These are phyloP conservation scores for Areca catechu DNA, from an alignment of 176 grass and related monocot genomes.

Conservation along the genomic window DNA sequence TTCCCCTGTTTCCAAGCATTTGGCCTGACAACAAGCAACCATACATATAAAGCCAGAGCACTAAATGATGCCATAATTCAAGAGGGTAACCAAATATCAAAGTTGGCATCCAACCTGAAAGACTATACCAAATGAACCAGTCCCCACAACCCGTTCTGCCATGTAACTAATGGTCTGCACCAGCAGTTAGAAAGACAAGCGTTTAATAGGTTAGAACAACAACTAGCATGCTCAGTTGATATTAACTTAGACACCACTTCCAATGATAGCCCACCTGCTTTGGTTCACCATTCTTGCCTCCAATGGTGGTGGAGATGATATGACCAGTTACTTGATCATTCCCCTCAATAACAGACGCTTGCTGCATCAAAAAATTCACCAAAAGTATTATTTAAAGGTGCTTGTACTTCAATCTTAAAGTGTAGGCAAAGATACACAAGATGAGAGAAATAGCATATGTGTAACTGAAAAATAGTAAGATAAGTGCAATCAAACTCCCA, in stretches of 20 bases:
- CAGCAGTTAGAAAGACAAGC: neutral
- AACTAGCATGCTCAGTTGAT: no score
- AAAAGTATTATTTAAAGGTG: no score
- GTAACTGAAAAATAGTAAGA: no score
- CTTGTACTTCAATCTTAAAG: no score
- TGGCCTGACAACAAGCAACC: conserved; percentile 27
- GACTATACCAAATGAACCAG: conserved; percentile 74
- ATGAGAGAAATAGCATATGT: no score
- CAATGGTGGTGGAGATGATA: conserved; percentile 97
- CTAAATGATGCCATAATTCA: neutral
- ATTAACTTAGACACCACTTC: no score
- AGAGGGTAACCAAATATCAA: no score
- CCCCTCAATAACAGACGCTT: conserved; percentile 31
- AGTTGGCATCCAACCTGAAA: conserved; percentile 34
- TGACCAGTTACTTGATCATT: conserved; percentile 74
- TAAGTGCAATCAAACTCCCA: no score
- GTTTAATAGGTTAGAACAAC: no score
- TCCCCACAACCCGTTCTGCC: conserved; percentile 66
- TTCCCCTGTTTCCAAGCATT: conserved; percentile 61
- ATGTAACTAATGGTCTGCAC: conserved; percentile 73
- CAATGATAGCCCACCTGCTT: conserved; percentile 62
- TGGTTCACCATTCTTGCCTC: conserved; percentile 96
- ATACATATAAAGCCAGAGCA: neutral
- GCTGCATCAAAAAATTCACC: conserved; percentile 8
- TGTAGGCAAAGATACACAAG: no score